These are phyloP conservation scores for Sesbania bispinosa DNA, from an alignment of 306 rosid species.

Conservation along the genomic window DNA sequence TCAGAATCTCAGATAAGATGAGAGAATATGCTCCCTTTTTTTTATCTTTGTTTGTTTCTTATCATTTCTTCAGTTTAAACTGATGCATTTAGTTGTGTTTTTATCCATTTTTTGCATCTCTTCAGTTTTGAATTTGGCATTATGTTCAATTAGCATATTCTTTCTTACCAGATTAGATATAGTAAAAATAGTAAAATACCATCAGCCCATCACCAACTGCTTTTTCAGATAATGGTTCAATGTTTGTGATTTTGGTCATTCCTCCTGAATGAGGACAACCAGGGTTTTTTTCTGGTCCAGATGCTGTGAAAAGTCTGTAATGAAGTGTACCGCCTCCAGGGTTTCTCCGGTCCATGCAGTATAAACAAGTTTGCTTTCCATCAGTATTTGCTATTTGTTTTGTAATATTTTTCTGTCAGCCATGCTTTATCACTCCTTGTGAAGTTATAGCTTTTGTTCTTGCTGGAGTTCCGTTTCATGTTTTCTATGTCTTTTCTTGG, in stretches of 20 bases:
- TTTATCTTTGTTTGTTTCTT: background rate
- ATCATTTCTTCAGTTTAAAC: background rate
- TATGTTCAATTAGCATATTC: background rate
- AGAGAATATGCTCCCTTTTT: background rate
- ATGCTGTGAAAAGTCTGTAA: background rate
- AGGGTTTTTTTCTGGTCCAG: background rate
- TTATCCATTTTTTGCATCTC: background rate
- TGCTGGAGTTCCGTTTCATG: no score
- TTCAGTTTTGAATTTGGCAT: background rate
- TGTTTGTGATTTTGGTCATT: background rate
- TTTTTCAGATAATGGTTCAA: background rate
- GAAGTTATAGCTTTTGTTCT: no score
- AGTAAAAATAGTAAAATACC: background rate
- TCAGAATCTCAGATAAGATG: no score
- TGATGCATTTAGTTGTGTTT: background rate
- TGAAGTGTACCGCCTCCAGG: background rate
- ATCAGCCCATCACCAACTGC: background rate
- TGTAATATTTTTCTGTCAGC: background rate
- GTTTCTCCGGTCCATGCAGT: background rate
- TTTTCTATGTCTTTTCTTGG: no score
- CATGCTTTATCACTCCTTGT: background rate
- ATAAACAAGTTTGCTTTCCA: constrained; percentile 7
- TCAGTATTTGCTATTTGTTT: background rate
- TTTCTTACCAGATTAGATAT: background rate
- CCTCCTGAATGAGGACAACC: background rate